Evolutionary conservation across 176 grass and related monocot species (phyloP).

Genomic region (Carex scoparia): DNA sequence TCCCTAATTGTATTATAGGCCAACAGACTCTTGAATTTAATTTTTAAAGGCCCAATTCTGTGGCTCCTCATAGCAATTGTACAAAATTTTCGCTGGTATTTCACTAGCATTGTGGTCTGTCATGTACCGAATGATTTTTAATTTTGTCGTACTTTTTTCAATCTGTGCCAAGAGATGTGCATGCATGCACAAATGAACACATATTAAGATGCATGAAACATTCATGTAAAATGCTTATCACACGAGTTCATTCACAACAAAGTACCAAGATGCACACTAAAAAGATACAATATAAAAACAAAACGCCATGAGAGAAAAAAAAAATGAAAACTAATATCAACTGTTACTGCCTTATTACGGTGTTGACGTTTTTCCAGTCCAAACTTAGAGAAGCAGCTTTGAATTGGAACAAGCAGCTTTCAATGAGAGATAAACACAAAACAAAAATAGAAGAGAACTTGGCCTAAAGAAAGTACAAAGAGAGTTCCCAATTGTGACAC

Average conservation of each 20-base stretch:
- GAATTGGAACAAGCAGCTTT: too few relatives aligned
- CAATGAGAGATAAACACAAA: background rate
- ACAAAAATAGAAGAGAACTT: background rate
- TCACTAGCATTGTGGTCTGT: too few relatives aligned
- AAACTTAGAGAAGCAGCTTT: background rate
- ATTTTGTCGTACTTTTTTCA: too few relatives aligned
- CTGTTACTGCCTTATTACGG: background rate
- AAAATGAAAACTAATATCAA: background rate
- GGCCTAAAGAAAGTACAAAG: background rate
- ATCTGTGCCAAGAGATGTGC: too few relatives aligned
- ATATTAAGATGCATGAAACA: too few relatives aligned
- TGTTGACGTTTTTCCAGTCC: background rate
- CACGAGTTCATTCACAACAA: background rate
- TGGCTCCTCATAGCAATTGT: background rate
- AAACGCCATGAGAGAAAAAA: background rate
- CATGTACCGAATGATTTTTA: too few relatives aligned
- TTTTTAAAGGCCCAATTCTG: background rate
- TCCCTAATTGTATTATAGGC: background rate
- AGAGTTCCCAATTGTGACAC: background rate
- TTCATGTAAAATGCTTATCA: too few relatives aligned
- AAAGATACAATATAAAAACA: background rate
- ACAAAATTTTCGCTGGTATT: too few relatives aligned
- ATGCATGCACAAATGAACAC: too few relatives aligned
- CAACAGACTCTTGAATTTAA: background rate
- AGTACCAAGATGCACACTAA: background rate